Evolutionary conservation across 495 filamentous ascomycete genomes (phyloP).

Genomic region (Trichodelitschia bisporula): DNA sequence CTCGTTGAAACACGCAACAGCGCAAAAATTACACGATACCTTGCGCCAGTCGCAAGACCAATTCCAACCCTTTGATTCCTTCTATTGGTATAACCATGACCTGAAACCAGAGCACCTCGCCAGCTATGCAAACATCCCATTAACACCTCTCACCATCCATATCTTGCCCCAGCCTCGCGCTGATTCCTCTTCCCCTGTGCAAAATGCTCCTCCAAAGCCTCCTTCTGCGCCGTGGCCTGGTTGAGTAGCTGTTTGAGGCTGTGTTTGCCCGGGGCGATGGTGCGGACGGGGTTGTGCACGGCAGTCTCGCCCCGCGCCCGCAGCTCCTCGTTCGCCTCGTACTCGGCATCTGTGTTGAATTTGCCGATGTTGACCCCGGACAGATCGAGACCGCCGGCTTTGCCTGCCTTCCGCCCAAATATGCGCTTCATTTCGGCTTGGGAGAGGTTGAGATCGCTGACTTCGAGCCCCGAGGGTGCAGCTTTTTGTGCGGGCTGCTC

Average conservation of each 20-base stretch:
- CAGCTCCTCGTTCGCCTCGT: slow-evolving; percentile 53
- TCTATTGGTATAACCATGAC: no score
- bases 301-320: slow-evolving; percentile 32
- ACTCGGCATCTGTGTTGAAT: slow-evolving; percentile 74
- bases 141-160: slow-evolving; percentile 44
- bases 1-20: no score
- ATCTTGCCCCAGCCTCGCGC: slow-evolving; percentile 52
- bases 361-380: slow-evolving; percentile 28
- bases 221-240: slow-evolving; percentile 51
- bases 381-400: slow-evolving; percentile 13
- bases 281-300: slow-evolving; percentile 36
- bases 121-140: no score
- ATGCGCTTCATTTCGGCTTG: slow-evolving; percentile 51
- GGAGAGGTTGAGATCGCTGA: slow-evolving; percentile 56
- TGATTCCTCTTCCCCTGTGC: slow-evolving; percentile 47
- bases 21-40: no score
- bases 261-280: slow-evolving; percentile 75
- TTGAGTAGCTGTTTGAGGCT: slow-evolving; percentile 68
- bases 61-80: no score
- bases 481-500: slow-evolving; percentile 40
- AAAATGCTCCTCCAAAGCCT: slow-evolving; percentile 75
- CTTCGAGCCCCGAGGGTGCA: no score
- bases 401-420: slow-evolving; percentile 37
- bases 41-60: no score
- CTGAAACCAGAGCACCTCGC: no score